Conservation (phyloP, 306 rosid genomes). For the Pyrus communis region DNA sequence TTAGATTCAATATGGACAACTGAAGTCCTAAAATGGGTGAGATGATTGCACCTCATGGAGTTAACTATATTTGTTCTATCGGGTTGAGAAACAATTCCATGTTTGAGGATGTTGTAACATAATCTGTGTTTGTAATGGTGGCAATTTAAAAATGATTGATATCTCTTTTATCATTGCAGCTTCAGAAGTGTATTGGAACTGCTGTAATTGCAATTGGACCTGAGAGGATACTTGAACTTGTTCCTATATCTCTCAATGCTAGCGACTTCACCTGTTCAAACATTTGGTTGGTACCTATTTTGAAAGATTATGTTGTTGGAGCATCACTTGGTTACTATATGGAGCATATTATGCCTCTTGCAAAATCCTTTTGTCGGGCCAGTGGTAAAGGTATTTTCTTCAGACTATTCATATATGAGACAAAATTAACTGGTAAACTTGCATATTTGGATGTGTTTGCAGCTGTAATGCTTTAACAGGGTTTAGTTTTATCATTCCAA, state of each 20-base stretch:
- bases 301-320: conserved; percentile 60
- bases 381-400: conserved; percentile 55
- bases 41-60: neutral
- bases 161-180: conserved; percentile 36
- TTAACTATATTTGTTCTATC: neutral
- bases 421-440: neutral
- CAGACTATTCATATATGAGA: neutral
- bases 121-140: neutral
- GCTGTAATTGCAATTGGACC: conserved; percentile 87
- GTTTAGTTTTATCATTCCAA: neutral
- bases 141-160: neutral
- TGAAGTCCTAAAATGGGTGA: neutral
- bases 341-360: conserved; percentile 74
- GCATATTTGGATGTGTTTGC: neutral
- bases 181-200: conserved; percentile 72
- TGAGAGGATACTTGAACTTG: conserved; percentile 55
- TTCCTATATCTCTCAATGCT: conserved; percentile 61
- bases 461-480: neutral
- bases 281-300: conserved; percentile 74
- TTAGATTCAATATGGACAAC: neutral
- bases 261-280: conserved; percentile 40
- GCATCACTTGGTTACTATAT: conserved; percentile 72
- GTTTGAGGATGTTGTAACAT: neutral
- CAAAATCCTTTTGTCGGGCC: conserved; percentile 67
- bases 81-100: neutral